Conservation (phyloP, 257 asterid genomes). For the Rubia yunnanensis region DNA sequence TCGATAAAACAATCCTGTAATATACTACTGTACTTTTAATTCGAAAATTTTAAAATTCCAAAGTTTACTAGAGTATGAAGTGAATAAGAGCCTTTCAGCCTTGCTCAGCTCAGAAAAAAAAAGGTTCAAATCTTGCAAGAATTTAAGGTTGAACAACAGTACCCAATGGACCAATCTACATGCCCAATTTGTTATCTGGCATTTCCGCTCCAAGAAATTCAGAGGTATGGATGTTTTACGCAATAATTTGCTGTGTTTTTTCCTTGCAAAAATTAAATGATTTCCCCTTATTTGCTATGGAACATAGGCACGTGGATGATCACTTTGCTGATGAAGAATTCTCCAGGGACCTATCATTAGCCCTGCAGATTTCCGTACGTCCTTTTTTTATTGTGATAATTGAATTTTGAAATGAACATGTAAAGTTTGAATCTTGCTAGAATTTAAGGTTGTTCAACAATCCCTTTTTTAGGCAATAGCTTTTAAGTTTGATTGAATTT, state of each 20-base stretch:
- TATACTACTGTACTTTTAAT: too few species aligned
- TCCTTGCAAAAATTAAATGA: not conserved
- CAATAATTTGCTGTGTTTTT: not conserved
- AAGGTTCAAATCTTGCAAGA: not conserved
- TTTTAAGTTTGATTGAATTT: not conserved
- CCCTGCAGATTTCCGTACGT: constrained; percentile 14
- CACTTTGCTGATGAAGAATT: constrained; percentile 33
- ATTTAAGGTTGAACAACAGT: not conserved
- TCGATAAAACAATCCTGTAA: too few species aligned
- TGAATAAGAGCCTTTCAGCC: too few species aligned
- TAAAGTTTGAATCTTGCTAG: not conserved
- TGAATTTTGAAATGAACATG: not conserved
- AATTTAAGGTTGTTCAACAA: not conserved
- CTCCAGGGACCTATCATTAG: constrained; percentile 24
- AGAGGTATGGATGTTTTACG: constrained; percentile 16
- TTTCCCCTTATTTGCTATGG: not conserved
- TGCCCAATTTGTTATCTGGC: constrained; percentile 27
- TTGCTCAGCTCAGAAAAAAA: not conserved
- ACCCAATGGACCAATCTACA: constrained; percentile 18
- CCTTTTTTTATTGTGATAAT: not conserved
- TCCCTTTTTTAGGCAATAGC: too few species aligned
- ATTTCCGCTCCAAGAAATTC: constrained; percentile 18
- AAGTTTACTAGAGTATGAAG: too few species aligned
- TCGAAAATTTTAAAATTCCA: too few species aligned
- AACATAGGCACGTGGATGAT: constrained; percentile 27